phyloP scores from a whole-genome alignment of 2,329 filamentous ascomycete species.

The Xylaria sp. region DNA sequence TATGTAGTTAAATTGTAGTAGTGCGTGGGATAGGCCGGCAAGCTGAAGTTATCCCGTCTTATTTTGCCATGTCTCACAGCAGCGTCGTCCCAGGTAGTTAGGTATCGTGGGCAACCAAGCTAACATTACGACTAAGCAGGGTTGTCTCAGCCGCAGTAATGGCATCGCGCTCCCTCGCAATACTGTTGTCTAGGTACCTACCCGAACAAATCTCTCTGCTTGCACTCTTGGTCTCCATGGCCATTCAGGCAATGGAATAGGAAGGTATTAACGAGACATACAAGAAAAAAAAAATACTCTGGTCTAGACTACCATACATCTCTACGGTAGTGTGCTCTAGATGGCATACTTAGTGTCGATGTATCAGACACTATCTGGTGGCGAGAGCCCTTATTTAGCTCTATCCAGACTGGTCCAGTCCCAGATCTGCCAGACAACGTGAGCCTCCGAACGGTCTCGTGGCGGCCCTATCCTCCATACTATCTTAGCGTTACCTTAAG shows the following conservation, averaged over 20 bases:
- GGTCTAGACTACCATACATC: background rate
- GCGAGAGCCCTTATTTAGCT: slow-evolving; percentile 7
- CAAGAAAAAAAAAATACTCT: background rate
- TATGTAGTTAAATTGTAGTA: background rate
- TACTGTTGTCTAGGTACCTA: too few species aligned
- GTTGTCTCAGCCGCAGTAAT: slow-evolving; percentile 29
- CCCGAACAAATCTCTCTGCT: too few species aligned
- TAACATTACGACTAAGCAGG: background rate
- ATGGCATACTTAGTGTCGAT: background rate
- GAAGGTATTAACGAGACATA: background rate
- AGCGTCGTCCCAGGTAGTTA: background rate
- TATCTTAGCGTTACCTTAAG: slow-evolving; percentile 42
- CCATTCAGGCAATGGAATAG: background rate
- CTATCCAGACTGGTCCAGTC: slow-evolving; percentile 30
- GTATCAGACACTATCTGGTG: too few species aligned
- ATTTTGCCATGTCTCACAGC: slow-evolving; percentile 26
- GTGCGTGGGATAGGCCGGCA: background rate
- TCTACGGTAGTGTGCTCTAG: background rate
- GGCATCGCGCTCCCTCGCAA: background rate
- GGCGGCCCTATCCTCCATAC: slow-evolving; percentile 42
- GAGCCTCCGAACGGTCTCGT: slow-evolving; percentile 34
- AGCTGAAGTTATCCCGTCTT: slow-evolving; percentile 35
- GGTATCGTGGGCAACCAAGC: background rate
- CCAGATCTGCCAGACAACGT: slow-evolving; percentile 16
- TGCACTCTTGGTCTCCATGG: background rate